Evolutionary conservation across 2,329 filamentous ascomycete genomes (phyloP), one percentile per base, ranked within the genome.

Genomic region (Malbranchea cinnamomea): DNA sequence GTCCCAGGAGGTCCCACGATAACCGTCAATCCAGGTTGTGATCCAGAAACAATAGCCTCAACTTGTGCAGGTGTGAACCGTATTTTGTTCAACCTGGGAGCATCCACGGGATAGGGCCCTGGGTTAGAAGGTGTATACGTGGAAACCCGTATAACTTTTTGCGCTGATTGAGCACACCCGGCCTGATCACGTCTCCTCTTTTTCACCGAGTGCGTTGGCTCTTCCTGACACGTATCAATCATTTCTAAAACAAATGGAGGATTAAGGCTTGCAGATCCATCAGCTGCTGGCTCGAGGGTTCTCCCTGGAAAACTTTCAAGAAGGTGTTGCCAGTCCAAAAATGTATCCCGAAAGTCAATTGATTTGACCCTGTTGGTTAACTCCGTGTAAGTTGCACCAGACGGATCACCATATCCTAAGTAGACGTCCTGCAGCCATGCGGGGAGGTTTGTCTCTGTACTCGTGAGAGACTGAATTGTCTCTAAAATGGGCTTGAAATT

Each of bases 381-480:
- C 29, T 83, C 76, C 39, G 80, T 83, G 57, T 92, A 93, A 13
- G 74, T 79, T 19, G 89, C 89, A 35, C 80, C 77, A 17, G 82
- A 71, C 34, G 89, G 87, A 53, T 98, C 85, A 26, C 89, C 89
- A 51, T 92, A 95, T 3, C 89, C 89, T n/a, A 98, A 62, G 53
- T 95, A 98, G 6, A 95, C 87, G 42, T 95, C 89, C 46, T 93
- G 83, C 24, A 98, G 65, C 89, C 89, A 98, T 2, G 76, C 71
- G 9, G 89, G 84, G 31, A 95, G 65, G 5, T 81, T 79, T 12
- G 87, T 75, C 43, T 92, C 81, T 1, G 84, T 84, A 19, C 92
- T 63, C 2, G 83, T 78, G 17, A 98, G 67, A 39, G 73, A 80
- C 47, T 78, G 81, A 48, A 98, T 91, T 1, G 85, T 93, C 45